Evolutionary conservation across 371 early-diverging fungal genomes (phyloP).

Genomic region (Mucor lusitanicus): DNA sequence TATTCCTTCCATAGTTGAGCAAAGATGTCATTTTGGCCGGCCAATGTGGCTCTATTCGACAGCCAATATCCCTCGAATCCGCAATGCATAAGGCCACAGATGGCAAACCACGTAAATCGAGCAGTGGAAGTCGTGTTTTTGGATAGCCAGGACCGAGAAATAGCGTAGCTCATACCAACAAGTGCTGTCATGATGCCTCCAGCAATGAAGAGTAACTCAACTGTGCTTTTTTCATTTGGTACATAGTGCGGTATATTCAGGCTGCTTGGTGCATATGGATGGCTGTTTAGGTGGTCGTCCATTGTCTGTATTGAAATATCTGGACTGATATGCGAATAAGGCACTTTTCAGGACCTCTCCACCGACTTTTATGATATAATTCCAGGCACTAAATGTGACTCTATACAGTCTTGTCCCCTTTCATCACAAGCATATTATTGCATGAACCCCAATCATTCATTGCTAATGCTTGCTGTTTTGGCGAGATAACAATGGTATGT

Average conservation of each 20-base stretch:
- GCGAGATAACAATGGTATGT: too few species aligned
- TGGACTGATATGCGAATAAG: too few species aligned
- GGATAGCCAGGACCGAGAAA: neutral
- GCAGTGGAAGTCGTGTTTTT: slow-evolving; percentile 5
- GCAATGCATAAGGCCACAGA: slow-evolving; percentile 78
- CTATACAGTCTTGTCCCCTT: too few species aligned
- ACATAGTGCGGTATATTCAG: slow-evolving; percentile 12
- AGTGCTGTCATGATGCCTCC: neutral
- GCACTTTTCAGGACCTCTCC: too few species aligned
- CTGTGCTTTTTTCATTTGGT: slow-evolving; percentile 15
- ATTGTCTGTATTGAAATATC: neutral
- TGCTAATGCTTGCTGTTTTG: too few species aligned
- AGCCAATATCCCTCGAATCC: slow-evolving; percentile 91
- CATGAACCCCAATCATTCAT: too few species aligned
- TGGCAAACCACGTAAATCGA: slow-evolving; percentile 79
- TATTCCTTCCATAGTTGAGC: slow-evolving; percentile 96
- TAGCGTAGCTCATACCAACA: neutral
- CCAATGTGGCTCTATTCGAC: slow-evolving; percentile 59
- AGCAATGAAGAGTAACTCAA: slow-evolving; percentile 8
- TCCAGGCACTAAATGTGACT: too few species aligned
- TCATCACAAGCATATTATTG: too few species aligned
- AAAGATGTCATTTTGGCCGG: slow-evolving; percentile 62
- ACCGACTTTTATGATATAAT: too few species aligned
- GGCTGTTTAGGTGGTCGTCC: neutral
- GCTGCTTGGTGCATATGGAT: slow-evolving; percentile 24